A percentile compares a stretch with the other conserved stretches of the same genome.
phyloP scores from a whole-genome alignment of 2,329 filamentous ascomycete genomes.

The Fusarium irregulare region DNA sequence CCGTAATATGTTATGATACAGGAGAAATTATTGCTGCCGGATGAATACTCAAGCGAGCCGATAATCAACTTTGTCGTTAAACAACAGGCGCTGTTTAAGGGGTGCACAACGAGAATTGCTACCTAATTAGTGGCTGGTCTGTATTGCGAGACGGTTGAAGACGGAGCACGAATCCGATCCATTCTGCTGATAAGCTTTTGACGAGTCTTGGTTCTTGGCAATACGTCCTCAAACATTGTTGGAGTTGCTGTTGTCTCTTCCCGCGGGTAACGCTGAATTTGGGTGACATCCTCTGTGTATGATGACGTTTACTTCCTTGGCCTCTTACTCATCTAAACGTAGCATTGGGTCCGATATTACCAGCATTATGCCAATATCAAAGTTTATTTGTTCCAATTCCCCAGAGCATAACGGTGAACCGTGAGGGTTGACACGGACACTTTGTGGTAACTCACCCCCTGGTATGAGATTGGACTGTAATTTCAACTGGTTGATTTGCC shows the following conservation, averaged over 20 bases:
- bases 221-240: neutral
- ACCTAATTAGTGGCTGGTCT: neutral
- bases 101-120: conserved; percentile 8
- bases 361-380: conserved; percentile 30
- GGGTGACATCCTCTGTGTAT: neutral
- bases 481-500: conserved; percentile 19
- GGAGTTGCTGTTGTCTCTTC: neutral
- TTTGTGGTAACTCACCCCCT: neutral
- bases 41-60: conserved; percentile 14
- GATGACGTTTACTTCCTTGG: conserved; percentile 21
- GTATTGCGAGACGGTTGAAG: conserved; percentile 4
- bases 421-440: conserved; percentile 3
- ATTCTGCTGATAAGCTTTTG: conserved; percentile 23
- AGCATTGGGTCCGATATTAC: conserved; percentile 4
- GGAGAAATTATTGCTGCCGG: conserved; percentile 17
- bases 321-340: neutral
- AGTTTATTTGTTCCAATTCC: conserved; percentile 4
- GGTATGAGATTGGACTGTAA: conserved; percentile 8
- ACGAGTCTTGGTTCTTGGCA: conserved; percentile 15
- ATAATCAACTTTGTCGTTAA: neutral
- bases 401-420: conserved; percentile 3
- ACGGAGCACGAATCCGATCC: conserved; percentile 4
- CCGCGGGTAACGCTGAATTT: conserved; percentile 10
- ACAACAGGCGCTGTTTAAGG: conserved; percentile 2
- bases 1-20: conserved; percentile 2